Evolutionary conservation across 192 early-diverging fungal genomes (phyloP).

Genomic region (Podila clonocystis): DNA sequence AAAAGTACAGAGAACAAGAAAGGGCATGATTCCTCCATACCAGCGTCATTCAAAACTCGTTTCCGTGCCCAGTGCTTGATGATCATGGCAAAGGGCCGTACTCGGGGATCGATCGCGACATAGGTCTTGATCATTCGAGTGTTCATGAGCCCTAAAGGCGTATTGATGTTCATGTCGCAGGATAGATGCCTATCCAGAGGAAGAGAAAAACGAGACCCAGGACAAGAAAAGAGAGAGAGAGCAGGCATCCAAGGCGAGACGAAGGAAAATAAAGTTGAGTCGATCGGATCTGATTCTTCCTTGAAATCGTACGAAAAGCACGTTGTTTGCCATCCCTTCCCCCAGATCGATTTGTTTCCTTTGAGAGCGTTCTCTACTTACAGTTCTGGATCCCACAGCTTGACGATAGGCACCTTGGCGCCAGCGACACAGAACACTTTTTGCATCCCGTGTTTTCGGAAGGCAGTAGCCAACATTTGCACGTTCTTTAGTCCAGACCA

Average conservation of each 20-base stretch:
- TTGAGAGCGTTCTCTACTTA: conserved; percentile 48
- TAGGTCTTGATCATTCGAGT: conserved; percentile 91
- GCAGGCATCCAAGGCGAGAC: background rate
- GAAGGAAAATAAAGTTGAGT: background rate
- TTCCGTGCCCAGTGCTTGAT: conserved; percentile 94
- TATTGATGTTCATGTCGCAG: conserved; percentile 96
- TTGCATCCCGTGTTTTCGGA: conserved; percentile 86
- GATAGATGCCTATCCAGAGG: conserved; percentile 65
- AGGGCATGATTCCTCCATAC: conserved; percentile 40
- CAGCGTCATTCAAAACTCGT: conserved; percentile 89
- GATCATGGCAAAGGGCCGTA: conserved; percentile 91
- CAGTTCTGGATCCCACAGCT: conserved; percentile 89
- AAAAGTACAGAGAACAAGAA: background rate
- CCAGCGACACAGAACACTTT: conserved; percentile 80
- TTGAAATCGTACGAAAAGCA: background rate
- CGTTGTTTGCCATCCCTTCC: too few relatives aligned
- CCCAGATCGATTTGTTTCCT: too few relatives aligned
- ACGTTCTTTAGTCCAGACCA: conserved; percentile 83
- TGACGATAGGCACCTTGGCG: conserved; percentile 95
- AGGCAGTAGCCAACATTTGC: conserved; percentile 73
- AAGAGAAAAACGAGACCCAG: background rate
- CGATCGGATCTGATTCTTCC: background rate
- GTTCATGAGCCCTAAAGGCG: conserved; percentile 89
- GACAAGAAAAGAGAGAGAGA: background rate
- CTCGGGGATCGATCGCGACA: conserved; percentile 86